Conservation (phyloP, 768 basidiomycete genomes). For the Pulveroboletus sp. region DNA sequence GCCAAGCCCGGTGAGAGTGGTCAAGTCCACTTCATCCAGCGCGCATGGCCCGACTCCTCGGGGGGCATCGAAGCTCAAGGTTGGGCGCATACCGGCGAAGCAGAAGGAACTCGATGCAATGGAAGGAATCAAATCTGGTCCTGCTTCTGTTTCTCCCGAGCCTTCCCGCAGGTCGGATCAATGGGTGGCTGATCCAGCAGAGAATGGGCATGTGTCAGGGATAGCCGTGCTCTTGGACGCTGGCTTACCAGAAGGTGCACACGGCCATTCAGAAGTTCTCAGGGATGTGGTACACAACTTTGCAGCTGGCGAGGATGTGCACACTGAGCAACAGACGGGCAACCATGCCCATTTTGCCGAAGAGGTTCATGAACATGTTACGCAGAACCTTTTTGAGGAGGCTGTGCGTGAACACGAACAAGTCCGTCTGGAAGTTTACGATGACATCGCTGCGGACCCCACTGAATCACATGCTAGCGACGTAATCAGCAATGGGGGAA, state of each 20-base stretch:
- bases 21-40: conserved; percentile 30
- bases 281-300: conserved; percentile 9
- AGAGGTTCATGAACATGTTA: conserved; percentile 8
- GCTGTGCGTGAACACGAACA: conserved; percentile 6
- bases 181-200: conserved; percentile 16
- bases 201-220: conserved; percentile 27
- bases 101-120: conserved; percentile 21
- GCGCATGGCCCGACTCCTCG: conserved; percentile 27
- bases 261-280: conserved; percentile 15
- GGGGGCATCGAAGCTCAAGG: conserved; percentile 28
- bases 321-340: conserved; percentile 9
- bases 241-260: conserved; percentile 18
- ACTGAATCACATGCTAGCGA: conserved; percentile 9
- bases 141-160: conserved; percentile 27
- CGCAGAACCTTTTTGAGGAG: conserved; percentile 5
- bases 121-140: conserved; percentile 14
- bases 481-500: conserved; percentile 11
- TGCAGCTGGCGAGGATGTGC: conserved; percentile 5
- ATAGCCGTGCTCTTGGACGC: conserved; percentile 8
- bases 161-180: conserved; percentile 18
- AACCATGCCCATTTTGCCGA: conserved; percentile 7
- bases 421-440: conserved; percentile 7
- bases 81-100: conserved; percentile 24
- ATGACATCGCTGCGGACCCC: conserved; percentile 6
- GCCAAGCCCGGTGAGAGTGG: conserved; percentile 23